Percentiles rank a stretch among this genome's conserved stretches.
Evolutionary conservation across 345 rosid genomes (phyloP).

Genomic region (Eutrema yunnanense): DNA sequence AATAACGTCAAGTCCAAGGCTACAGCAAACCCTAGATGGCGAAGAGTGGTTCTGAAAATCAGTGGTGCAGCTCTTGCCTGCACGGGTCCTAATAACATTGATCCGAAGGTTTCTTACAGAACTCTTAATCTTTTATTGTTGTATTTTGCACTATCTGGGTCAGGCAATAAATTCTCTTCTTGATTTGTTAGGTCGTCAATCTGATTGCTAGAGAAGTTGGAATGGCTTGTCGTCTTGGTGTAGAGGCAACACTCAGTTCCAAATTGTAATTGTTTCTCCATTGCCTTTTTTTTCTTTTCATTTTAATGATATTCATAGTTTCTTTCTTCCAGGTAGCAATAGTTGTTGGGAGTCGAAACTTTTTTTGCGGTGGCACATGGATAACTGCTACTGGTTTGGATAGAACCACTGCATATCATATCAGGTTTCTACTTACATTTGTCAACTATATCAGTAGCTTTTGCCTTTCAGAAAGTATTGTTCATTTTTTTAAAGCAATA

Average conservation of each 20-base stretch:
- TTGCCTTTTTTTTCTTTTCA: neutral
- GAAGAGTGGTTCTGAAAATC: conserved; percentile 80
- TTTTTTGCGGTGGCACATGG: conserved; percentile 80
- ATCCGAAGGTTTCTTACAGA: conserved; percentile 58
- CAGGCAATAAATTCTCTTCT: neutral
- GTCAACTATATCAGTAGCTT: neutral
- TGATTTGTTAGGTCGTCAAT: conserved; percentile 53
- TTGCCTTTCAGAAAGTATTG: neutral
- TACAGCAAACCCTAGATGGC: conserved; percentile 62
- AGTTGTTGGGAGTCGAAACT: conserved; percentile 86
- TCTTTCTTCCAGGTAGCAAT: conserved; percentile 59
- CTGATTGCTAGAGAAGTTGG: conserved; percentile 76
- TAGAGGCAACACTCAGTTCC: conserved; percentile 47
- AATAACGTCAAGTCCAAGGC: conserved; percentile 46
- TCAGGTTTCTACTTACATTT: conserved; percentile 43
- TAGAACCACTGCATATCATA: conserved; percentile 74
- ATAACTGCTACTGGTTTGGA: conserved; percentile 73
- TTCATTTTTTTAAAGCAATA: neutral
- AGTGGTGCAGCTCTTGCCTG: conserved; percentile 85
- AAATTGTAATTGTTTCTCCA: neutral
- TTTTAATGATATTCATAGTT: neutral
- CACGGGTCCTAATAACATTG: conserved; percentile 62
- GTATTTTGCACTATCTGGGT: neutral
- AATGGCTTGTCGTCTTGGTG: conserved; percentile 65
- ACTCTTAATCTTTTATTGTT: neutral